Conservation (phyloP, 192 early-diverging fungal genomes). For the Backusella liffmaniae region DNA sequence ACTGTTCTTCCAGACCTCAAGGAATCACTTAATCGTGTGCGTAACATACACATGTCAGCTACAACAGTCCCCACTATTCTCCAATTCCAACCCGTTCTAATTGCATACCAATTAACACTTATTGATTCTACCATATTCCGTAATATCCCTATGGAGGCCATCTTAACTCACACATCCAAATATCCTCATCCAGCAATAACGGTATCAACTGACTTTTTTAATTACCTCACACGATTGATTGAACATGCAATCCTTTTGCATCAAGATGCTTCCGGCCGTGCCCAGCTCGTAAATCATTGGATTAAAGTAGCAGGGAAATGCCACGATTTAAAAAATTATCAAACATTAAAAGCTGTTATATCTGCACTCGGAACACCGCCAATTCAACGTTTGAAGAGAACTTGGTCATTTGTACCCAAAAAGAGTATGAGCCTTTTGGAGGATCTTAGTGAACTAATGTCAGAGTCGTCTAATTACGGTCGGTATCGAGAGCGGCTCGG, state of each 20-base stretch:
- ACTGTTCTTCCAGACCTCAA: slow-evolving; percentile 35
- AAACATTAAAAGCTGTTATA: slow-evolving; percentile 64
- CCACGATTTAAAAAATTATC: slow-evolving; percentile 59
- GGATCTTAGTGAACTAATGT: slow-evolving; percentile 54
- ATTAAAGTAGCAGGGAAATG: slow-evolving; percentile 60
- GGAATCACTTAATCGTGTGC: slow-evolving; percentile 37
- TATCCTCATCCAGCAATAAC: slow-evolving; percentile 55
- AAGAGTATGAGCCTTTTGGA: slow-evolving; percentile 54
- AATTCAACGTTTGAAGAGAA: slow-evolving; percentile 62
- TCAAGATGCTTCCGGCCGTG: slow-evolving; percentile 50
- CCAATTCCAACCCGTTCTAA: slow-evolving; percentile 56
- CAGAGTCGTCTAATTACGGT: slow-evolving; percentile 67
- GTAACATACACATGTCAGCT: slow-evolving; percentile 43
- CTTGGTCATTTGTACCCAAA: slow-evolving; percentile 65
- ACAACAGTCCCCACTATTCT: slow-evolving; percentile 49
- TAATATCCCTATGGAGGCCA: slow-evolving; percentile 52
- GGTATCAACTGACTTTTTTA: slow-evolving; percentile 70
- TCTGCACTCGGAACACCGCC: slow-evolving; percentile 66
- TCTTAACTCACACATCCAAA: slow-evolving; percentile 59
- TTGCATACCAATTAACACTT: slow-evolving; percentile 64
- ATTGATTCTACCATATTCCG: slow-evolving; percentile 73
- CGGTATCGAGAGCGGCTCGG: slow-evolving; percentile 53
- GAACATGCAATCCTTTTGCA: slow-evolving; percentile 65
- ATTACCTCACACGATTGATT: slow-evolving; percentile 67
- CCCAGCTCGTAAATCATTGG: slow-evolving; percentile 61